These are phyloP conservation scores for Wickerhamomyces silvicola DNA, from an alignment of 805 yeast species.

Conservation along the genomic window DNA sequence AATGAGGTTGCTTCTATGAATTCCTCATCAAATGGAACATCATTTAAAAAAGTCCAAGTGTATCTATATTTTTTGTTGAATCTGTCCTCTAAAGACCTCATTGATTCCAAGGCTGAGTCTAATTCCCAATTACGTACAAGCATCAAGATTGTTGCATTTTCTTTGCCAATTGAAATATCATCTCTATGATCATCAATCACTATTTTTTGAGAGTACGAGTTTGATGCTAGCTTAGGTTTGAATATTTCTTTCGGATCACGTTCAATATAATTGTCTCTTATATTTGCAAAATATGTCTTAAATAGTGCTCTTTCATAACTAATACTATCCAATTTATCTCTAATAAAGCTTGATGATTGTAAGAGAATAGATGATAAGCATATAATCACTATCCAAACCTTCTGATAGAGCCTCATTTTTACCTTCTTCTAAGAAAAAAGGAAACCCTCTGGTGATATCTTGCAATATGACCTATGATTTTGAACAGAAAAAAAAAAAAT, in stretches of 20 bases:
- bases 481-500: too few relatives aligned
- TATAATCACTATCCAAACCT: conserved; percentile 21
- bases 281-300: conserved; percentile 19
- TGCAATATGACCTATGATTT: conserved; percentile 1
- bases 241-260: conserved; percentile 16
- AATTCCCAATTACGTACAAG: conserved; percentile 79
- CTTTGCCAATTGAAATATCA: conserved; percentile 39
- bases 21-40: conserved; percentile 58
- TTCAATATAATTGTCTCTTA: conserved; percentile 9
- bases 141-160: conserved; percentile 86
- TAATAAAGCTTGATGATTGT: conserved; percentile 15
- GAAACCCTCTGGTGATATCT: neutral
- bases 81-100: conserved; percentile 72
- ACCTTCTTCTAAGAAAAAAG: neutral
- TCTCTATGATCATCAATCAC: conserved; percentile 26
- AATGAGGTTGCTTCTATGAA: conserved; percentile 55
- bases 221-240: conserved; percentile 30
- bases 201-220: conserved; percentile 29
- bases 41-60: conserved; percentile 77
- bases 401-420: conserved; percentile 19
- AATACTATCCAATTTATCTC: conserved; percentile 17
- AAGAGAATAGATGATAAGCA: conserved; percentile 15
- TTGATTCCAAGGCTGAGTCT: conserved; percentile 63
- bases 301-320: conserved; percentile 10
- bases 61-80: conserved; percentile 62